A percentile compares a stretch with the other conserved stretches of the same genome.
Conservation (phyloP, 176 grass and related monocot genomes). For the Carex pumila region DNA sequence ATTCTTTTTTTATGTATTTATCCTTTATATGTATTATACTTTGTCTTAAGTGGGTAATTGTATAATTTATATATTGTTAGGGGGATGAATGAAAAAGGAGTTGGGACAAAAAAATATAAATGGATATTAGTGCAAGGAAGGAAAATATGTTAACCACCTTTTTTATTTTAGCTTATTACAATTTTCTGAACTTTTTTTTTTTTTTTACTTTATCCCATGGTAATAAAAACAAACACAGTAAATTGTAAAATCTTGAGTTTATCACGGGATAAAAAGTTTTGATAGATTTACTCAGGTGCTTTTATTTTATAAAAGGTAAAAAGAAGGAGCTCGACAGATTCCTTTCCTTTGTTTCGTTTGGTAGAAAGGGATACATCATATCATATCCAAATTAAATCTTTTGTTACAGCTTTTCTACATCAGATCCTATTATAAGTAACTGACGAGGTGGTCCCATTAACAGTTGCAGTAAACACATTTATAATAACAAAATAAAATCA, state of each 20-base stretch:
- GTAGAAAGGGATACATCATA: neutral
- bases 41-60: too few relatives aligned
- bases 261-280: neutral
- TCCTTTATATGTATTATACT: too few relatives aligned
- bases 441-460: neutral
- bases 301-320: neutral
- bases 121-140: too few relatives aligned
- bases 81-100: too few relatives aligned
- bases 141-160: neutral
- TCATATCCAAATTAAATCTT: neutral
- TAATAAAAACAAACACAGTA: neutral
- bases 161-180: neutral
- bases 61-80: too few relatives aligned
- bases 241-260: neutral
- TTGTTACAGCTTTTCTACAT: neutral
- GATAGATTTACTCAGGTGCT: neutral
- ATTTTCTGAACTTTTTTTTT: too few relatives aligned
- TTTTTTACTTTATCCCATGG: too few relatives aligned
- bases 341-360: neutral
- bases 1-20: too few relatives aligned
- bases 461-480: neutral
- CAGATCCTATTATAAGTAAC: neutral
- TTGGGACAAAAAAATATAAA: too few relatives aligned
- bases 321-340: neutral
- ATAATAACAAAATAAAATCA: neutral